Base-by-base conservation (phyloP, 2,329 filamentous ascomycete species). In the Catunica adiposa region DNA sequence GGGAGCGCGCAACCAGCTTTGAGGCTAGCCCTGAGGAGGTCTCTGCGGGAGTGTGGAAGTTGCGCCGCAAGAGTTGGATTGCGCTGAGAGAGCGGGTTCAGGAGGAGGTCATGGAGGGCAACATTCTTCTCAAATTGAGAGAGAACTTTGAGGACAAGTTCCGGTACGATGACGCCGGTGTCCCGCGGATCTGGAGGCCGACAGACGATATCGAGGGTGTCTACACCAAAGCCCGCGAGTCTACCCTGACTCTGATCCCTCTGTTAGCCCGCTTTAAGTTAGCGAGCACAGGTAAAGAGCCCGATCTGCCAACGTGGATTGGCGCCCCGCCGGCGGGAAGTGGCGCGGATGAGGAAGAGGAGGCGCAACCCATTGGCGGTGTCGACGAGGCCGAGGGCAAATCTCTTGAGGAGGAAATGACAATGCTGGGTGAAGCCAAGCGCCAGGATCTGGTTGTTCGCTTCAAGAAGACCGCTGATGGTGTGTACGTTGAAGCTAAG, bases 141-240 rank as follows among this genome's bases (percentile, higher is more conserved):
- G 92, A 98, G 69, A 97, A 96, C 71, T 98, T 98, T 62, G 92
- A 98, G 70, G 92, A 98, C 72, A 96, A 95, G 70, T 98, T 98
- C 78, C 84, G 92, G 61, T 98, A 98, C 64, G 92, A 98, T 64
- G 89, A 96, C 58, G 82, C 82, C 5, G 92, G 92, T 25, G 92
- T 98, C 3, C 92, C 92, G 3, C 79, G 92, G 58, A 95, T 98
- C 68, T 98, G 92, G 92, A 82, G 89, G 23, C 92, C 92, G 1
- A 89, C 84, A 1, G 92, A 98, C 66, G 92, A 98, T 65, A 98
- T 98, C 59, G 92, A 98, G 71, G 89, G 90, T 48, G 74, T 94
- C 44, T 98, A 97, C 69, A 96, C 89, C 37, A 84, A 82, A 60
- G 90, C 92, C 2, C 81, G 90, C 61, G 90, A 97, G 69, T 94